phyloP scores from a whole-genome alignment of 2,329 filamentous ascomycete genomes.

The Cadophora sp. region DNA sequence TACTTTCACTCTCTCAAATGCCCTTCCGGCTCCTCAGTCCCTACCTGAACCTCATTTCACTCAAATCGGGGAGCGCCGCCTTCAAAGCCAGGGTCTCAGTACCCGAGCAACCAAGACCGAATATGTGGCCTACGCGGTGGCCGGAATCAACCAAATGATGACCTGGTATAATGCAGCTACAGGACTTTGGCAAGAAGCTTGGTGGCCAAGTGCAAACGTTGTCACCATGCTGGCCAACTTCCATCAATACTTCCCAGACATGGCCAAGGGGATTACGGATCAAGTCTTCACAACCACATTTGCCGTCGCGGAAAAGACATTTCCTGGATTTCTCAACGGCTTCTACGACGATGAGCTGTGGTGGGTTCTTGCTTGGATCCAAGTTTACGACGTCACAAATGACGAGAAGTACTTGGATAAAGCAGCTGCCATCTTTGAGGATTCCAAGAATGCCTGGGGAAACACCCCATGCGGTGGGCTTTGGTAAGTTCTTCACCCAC shows the following conservation, averaged over 20 bases:
- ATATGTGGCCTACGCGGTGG: slow-evolving; percentile 38
- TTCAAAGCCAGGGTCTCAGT: slow-evolving; percentile 15
- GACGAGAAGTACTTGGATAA: slow-evolving; percentile 60
- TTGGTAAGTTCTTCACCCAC: slow-evolving; percentile 45
- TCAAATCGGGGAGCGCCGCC: slow-evolving; percentile 20
- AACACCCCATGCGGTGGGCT: slow-evolving; percentile 61
- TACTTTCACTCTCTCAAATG: slow-evolving; percentile 24
- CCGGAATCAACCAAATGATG: slow-evolving; percentile 57
- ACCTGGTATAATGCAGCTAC: slow-evolving; percentile 64
- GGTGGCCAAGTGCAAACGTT: slow-evolving; percentile 77
- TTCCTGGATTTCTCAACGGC: slow-evolving; percentile 56
- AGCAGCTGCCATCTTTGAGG: slow-evolving; percentile 60
- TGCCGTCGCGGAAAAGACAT: slow-evolving; percentile 39
- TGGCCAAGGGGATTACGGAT: slow-evolving; percentile 30
- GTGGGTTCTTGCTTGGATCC: slow-evolving; percentile 67
- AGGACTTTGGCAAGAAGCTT: slow-evolving; percentile 69
- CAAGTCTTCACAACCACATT: slow-evolving; percentile 39
- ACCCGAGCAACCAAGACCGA: slow-evolving; percentile 26
- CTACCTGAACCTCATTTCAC: slow-evolving; percentile 16
- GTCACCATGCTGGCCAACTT: slow-evolving; percentile 68
- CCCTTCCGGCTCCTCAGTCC: slow-evolving; percentile 19
- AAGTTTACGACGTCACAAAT: slow-evolving; percentile 60
- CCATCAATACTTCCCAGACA: slow-evolving; percentile 37
- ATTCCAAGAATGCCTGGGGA: slow-evolving; percentile 59
- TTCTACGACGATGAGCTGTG: slow-evolving; percentile 69